Evolutionary conservation across 805 yeast species (phyloP), one percentile per base, ranked within the genome.

Genomic region (Kuraishia capsulata): DNA sequence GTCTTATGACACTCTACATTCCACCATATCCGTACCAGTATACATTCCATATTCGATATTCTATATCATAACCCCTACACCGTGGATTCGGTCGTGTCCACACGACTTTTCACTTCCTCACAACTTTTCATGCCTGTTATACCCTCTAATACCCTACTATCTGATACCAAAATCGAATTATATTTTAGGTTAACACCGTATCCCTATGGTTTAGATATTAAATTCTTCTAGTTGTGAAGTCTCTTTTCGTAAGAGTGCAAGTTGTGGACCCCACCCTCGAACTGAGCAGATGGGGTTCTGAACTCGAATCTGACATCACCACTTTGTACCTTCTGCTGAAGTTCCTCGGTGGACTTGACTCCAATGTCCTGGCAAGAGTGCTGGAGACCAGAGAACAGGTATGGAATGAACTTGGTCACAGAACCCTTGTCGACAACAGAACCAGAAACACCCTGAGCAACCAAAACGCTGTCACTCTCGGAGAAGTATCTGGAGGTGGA

Each of bases 351-450:
- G 35, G 92, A 79, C 53, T 59, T 53, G 47, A 82, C 83, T 67
- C 98, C 98, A 63, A 92, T 87, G 63, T 92, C 98, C 74, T 92
- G 98, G 64, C 94, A 84, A 59, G 98, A 90, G 65, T 92, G 98
- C 75, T 92, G 97, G 59, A 92, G 74, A 65, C 98, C 98, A 53
- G 83, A 81, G 76, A 71, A 83, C 63, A 92, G 69, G 72, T 92
- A 92, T 50, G 98, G 98, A 48, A 92, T 67, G 59, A 88, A 92
- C 69, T 90, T 92, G 61, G 78, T 78, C 60, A 92, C 73, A 33
- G 97, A 88, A 54, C 98, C 98, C 65, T 90, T 86, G 71, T 92
- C 98, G 51, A 88, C 81, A 54, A 92, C 98, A 29, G 95, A 73
- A 54, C 98, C 98, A 45, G 94, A 76, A 50, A 92, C 98, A 76